These are phyloP conservation scores for Lolium perenne DNA, from an alignment of 176 grass and related monocot genomes.

Conservation along the genomic window DNA sequence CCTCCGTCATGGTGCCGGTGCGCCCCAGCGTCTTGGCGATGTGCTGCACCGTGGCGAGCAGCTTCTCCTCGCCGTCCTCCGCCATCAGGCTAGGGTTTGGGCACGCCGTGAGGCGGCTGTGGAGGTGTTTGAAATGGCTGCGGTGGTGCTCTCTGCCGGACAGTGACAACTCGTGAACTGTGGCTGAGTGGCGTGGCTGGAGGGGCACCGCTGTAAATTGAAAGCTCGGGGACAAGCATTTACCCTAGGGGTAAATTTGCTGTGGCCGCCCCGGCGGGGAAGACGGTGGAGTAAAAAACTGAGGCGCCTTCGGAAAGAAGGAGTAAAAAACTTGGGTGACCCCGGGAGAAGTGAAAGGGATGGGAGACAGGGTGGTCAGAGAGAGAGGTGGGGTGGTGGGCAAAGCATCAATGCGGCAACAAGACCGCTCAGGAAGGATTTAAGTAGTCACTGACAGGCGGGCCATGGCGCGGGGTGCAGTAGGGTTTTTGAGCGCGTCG, in stretches of 20 bases:
- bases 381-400: not conserved
- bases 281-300: constrained; percentile 8
- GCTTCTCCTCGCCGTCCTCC: constrained; percentile 96
- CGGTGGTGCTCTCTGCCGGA: constrained; percentile 35
- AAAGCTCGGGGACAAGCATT: not conserved
- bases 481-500: not conserved
- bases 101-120: constrained; percentile 3
- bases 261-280: not conserved
- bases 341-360: constrained; percentile 1
- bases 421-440: not conserved
- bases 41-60: constrained; percentile 91
- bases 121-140: constrained; percentile 14
- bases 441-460: constrained; percentile 20
- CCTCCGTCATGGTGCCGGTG: constrained; percentile 92
- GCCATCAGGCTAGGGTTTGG: constrained; percentile 64
- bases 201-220: constrained; percentile 9
- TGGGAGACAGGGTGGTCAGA: not conserved
- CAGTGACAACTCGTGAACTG: constrained; percentile 44
- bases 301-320: constrained; percentile 12
- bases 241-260: constrained; percentile 42
- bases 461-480: not conserved
- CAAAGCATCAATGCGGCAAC: constrained; percentile 29
- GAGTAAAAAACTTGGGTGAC: constrained; percentile 22
- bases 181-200: not conserved
- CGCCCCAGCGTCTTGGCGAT: constrained; percentile 87